Evolutionary conservation across 129 eudicot species (phyloP).

Genomic region (Escallonia herrerae): DNA sequence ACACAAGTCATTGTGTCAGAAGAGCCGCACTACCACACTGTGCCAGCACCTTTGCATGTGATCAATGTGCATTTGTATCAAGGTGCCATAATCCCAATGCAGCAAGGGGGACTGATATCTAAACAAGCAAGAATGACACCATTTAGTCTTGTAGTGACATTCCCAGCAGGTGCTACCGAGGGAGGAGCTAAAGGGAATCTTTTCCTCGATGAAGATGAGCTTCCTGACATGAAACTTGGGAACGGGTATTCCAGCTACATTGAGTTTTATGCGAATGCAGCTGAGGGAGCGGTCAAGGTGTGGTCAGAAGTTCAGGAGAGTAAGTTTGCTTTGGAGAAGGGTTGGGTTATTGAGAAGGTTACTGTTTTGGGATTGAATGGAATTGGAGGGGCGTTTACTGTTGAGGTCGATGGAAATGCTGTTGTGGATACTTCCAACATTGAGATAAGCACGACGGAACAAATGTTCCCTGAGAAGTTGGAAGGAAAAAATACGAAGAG

Average conservation of each 20-base stretch:
- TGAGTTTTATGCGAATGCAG: constrained; percentile 56
- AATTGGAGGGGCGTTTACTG: constrained; percentile 18
- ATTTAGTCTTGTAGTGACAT: constrained; percentile 62
- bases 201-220: constrained; percentile 82
- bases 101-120: constrained; percentile 70
- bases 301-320: constrained; percentile 83
- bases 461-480: constrained; percentile 27
- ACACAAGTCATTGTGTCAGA: constrained; percentile 44
- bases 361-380: constrained; percentile 61
- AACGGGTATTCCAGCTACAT: constrained; percentile 54
- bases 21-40: constrained; percentile 36
- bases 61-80: constrained; percentile 85
- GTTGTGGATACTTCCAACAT: constrained; percentile 34
- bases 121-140: constrained; percentile 83
- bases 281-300: constrained; percentile 43
- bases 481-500: constrained; percentile 31
- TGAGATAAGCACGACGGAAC: constrained; percentile 39
- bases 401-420: constrained; percentile 49
- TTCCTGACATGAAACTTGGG: constrained; percentile 87
- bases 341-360: constrained; percentile 64
- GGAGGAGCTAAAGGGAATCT: constrained; percentile 68
- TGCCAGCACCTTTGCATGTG: constrained; percentile 81
- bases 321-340: constrained; percentile 63
- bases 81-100: constrained; percentile 83
- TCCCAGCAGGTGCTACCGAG: constrained; percentile 52